phyloP scores from a whole-genome alignment of 768 basidiomycete species.

The Tulasnella sp. region DNA sequence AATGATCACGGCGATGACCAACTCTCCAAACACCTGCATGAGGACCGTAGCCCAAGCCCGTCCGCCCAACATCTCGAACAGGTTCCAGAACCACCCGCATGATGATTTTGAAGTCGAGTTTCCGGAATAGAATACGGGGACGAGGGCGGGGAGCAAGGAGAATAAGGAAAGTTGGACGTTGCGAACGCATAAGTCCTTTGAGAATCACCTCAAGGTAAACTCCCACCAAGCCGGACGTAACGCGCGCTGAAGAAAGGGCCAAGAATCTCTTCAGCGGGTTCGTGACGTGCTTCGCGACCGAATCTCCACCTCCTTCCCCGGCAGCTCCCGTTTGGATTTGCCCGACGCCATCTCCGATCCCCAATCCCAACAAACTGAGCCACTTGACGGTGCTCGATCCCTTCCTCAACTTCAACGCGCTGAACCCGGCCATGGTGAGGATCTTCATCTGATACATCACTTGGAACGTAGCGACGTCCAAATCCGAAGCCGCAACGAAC shows the following conservation, averaged over 20 bases:
- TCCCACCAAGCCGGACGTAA: conserved; percentile 91
- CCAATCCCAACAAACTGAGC: conserved; percentile 76
- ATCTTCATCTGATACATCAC: conserved; percentile 98
- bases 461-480: conserved; percentile 94
- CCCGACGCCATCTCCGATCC: conserved; percentile 81
- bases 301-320: neutral
- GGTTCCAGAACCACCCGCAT: conserved; percentile 31
- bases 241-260: conserved; percentile 84
- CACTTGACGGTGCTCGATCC: conserved; percentile 68
- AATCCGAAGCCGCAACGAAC: conserved; percentile 87
- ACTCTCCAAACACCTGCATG: conserved; percentile 84
- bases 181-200: conserved; percentile 93
- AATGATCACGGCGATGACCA: conserved; percentile 90
- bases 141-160: conserved; percentile 79
- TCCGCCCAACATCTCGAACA: conserved; percentile 78
- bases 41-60: conserved; percentile 91
- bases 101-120: conserved; percentile 35
- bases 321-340: conserved; percentile 66
- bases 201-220: conserved; percentile 98
- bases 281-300: conserved; percentile 47
- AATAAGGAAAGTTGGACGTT: conserved; percentile 94
- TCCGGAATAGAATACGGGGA: conserved; percentile 56
- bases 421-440: conserved; percentile 85
- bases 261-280: conserved; percentile 75
- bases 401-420: conserved; percentile 76